phyloP scores from a whole-genome alignment of 768 basidiomycete genomes.

The Agaricus blazei region DNA sequence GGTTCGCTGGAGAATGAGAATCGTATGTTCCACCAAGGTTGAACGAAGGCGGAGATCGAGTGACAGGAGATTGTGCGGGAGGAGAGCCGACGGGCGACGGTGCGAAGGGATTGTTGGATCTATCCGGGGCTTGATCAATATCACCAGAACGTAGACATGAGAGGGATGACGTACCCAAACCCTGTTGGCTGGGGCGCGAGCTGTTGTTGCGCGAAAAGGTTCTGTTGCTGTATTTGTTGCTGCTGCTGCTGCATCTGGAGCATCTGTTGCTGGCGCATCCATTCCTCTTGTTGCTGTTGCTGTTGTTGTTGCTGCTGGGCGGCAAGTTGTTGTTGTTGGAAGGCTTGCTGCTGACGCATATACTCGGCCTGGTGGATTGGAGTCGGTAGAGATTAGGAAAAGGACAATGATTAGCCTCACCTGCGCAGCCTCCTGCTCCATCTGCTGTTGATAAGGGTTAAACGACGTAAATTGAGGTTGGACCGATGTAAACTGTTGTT shows the following conservation, averaged over 20 bases:
- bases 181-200: conserved; percentile 64
- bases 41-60: conserved; percentile 49
- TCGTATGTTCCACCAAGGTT: conserved; percentile 69
- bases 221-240: conserved; percentile 47
- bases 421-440: conserved; percentile 84
- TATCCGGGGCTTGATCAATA: conserved; percentile 29
- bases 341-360: conserved; percentile 70
- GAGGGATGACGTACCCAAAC: conserved; percentile 52
- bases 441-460: conserved; percentile 92
- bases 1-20: conserved; percentile 40
- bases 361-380: conserved; percentile 54
- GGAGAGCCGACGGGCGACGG: conserved; percentile 28
- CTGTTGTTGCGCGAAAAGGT: conserved; percentile 43
- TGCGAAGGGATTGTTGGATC: conserved; percentile 96
- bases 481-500: conserved; percentile 72
- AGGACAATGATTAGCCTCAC: conserved; percentile 17
- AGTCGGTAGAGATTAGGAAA: background rate
- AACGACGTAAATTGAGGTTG: conserved; percentile 89
- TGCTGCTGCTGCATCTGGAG: conserved; percentile 49
- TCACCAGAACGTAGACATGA: conserved; percentile 2
- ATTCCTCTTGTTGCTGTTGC: conserved; percentile 53
- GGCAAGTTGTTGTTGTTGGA: conserved; percentile 47
- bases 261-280: conserved; percentile 39
- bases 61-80: conserved; percentile 22
- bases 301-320: conserved; percentile 55